Percentiles rank a stretch among this genome's conserved stretches.
phyloP scores from a whole-genome alignment of 2,329 filamentous ascomycete species.

The Ilyonectria mors-panacis region DNA sequence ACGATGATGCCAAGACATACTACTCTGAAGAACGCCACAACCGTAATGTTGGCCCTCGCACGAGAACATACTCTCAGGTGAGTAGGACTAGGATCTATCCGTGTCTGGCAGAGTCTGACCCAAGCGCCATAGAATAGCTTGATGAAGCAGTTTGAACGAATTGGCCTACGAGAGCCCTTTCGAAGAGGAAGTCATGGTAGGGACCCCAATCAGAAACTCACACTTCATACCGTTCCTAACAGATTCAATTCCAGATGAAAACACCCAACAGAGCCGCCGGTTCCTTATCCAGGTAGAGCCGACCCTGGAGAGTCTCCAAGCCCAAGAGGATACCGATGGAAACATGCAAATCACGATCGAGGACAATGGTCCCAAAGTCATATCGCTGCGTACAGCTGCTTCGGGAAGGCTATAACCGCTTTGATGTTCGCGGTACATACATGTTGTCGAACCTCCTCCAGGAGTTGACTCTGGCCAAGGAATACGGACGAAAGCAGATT shows the following conservation, averaged over 20 bases:
- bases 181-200: conserved; percentile 73
- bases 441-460: conserved; percentile 97
- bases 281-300: conserved; percentile 90
- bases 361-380: conserved; percentile 91
- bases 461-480: conserved; percentile 92
- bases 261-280: conserved; percentile 75
- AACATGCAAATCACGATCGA: conserved; percentile 99
- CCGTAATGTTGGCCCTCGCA: conserved; percentile 64
- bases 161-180: conserved; percentile 68
- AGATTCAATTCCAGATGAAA: conserved; percentile 73
- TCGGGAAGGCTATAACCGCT: conserved; percentile 88
- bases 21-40: conserved; percentile 69
- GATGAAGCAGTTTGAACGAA: conserved; percentile 66
- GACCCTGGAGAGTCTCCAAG: conserved; percentile 83
- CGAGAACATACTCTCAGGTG: conserved; percentile 72
- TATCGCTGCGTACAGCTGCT: conserved; percentile 86
- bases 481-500: conserved; percentile 90
- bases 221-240: conserved; percentile 7
- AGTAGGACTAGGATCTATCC: conserved; percentile 17
- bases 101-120: conserved; percentile 47
- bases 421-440: conserved; percentile 95
- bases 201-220: neutral
- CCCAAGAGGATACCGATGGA: conserved; percentile 91
- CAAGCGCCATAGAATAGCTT: conserved; percentile 63
- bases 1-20: conserved; percentile 72